Base-by-base conservation (phyloP, 768 basidiomycete species). In the Clitopilus passeckerianus region DNA sequence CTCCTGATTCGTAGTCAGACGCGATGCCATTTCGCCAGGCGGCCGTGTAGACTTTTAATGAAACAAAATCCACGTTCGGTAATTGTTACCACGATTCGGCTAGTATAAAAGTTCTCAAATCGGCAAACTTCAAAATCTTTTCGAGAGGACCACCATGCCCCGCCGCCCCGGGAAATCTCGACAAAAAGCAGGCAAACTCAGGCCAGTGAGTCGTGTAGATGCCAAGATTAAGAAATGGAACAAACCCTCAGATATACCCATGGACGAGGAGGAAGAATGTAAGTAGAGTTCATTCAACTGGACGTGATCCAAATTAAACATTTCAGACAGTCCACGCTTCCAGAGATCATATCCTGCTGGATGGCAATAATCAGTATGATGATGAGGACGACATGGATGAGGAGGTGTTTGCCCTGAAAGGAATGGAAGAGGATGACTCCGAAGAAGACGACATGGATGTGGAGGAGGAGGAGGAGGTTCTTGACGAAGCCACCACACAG, bases 1-100 rank as follows among this genome's bases (percentile, higher is more conserved):
- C 89, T 90, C 88, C 87, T 90, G 89, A 89, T 89, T 87, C 86
- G 86, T 87, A 89, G 87, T 89, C 86, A 89, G 87, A 90, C 88
- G 87, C 87, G 86, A 87, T 90, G 87, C 87, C 88, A 89, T 89
- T 89, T 87, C 87, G 86, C 88, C 87, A 89, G 85, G 85, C 87
- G 86, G 86, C 87, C 87, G 66, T 67, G 27, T 4, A 23, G n/a
- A 23, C 16, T n/a, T 15, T n/a, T n/a, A n/a, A n/a, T n/a, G n/a
- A n/a, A n/a, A n/a, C 37, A 41, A 41, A 41, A n/a, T n/a, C 10
- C n/a, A 41, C 4, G 27, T 30, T 30, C 27, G 7, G 4, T 7
- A 30, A 30, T 3, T 7, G 27, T 30, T 30, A 30, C 27, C 27
- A 30, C 27, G 27, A 41, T 41, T 41, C 37, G 37, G 37, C 37